Conservation (phyloP, 192 early-diverging fungal species). For the Rhizophagus sp. region DNA sequence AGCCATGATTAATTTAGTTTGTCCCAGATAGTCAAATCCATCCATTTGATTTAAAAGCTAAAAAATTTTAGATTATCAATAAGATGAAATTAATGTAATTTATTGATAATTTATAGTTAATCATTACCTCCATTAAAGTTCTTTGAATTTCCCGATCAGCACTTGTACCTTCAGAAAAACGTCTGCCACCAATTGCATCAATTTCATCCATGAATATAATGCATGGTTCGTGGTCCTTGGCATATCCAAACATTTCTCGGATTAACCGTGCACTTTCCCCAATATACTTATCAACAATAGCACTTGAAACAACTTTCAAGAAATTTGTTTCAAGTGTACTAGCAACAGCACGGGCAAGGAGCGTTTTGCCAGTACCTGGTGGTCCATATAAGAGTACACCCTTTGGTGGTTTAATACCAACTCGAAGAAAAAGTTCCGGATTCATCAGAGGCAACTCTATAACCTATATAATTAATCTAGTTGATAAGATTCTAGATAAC, state of each 20-base stretch:
- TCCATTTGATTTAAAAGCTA: conserved; percentile 99
- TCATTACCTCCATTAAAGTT: conserved; percentile 89
- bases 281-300: conserved; percentile 99
- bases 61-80: not conserved
- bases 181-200: conserved; percentile 98
- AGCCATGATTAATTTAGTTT: conserved; percentile 99
- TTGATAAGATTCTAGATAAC: not conserved
- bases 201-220: conserved; percentile 99
- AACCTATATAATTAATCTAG: conserved; percentile 49
- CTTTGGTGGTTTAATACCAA: conserved; percentile 98
- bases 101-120: not conserved
- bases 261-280: conserved; percentile 97
- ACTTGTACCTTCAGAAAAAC: conserved; percentile 98
- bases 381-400: conserved; percentile 96
- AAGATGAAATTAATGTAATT: not conserved
- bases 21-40: conserved; percentile 97
- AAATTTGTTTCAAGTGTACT: conserved; percentile 98
- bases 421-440: conserved; percentile 96
- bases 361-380: conserved; percentile 97
- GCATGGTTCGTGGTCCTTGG: conserved; percentile 98
- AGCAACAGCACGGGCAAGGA: conserved; percentile 96
- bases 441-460: conserved; percentile 99
- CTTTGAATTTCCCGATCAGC: conserved; percentile 99
- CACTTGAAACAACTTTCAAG: conserved; percentile 96
- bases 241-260: conserved; percentile 99